These are phyloP conservation scores for Elaeis oleifera DNA, from an alignment of 202 grass and related monocot genomes.

Conservation along the genomic window DNA sequence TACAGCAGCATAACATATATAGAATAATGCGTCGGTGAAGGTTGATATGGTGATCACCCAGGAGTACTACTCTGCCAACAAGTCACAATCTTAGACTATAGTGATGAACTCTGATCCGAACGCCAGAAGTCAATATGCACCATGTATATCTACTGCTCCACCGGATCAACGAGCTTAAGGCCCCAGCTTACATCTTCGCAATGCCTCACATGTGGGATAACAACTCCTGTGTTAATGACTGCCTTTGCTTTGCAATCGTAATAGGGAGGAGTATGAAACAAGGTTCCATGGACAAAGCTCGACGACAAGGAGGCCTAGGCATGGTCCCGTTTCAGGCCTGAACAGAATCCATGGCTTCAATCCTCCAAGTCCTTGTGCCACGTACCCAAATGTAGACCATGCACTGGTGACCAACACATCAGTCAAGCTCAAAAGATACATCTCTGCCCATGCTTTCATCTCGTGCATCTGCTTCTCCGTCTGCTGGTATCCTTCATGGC, in stretches of 20 bases:
- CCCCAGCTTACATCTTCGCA: slow-evolving; percentile 13
- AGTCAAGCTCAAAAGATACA: slow-evolving; percentile 16
- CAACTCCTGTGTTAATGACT: neutral
- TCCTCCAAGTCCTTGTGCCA: slow-evolving; percentile 6
- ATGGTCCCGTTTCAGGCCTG: neutral
- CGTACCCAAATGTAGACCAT: slow-evolving; percentile 15
- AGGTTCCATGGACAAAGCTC: slow-evolving; percentile 7
- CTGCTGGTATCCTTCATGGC: slow-evolving; percentile 4
- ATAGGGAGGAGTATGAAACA: neutral
- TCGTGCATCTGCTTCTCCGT: slow-evolving; percentile 4
- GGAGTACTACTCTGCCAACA: no score
- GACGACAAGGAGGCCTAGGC: neutral
- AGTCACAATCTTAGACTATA: no score
- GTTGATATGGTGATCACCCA: no score
- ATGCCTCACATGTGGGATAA: slow-evolving; percentile 8
- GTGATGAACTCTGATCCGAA: no score
- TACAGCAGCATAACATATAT: no score
- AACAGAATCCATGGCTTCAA: slow-evolving; percentile 1
- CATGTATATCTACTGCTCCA: neutral
- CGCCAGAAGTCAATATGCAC: no score
- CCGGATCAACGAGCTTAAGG: slow-evolving; percentile 8
- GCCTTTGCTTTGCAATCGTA: neutral
- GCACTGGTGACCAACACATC: slow-evolving; percentile 8
- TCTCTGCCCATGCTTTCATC: slow-evolving; percentile 7
- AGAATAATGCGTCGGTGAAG: no score